Percentiles rank a stretch among this genome's conserved stretches.
These are phyloP conservation scores for Falciphora oryzae DNA, from an alignment of 2,329 filamentous ascomycete species.

Conservation along the genomic window DNA sequence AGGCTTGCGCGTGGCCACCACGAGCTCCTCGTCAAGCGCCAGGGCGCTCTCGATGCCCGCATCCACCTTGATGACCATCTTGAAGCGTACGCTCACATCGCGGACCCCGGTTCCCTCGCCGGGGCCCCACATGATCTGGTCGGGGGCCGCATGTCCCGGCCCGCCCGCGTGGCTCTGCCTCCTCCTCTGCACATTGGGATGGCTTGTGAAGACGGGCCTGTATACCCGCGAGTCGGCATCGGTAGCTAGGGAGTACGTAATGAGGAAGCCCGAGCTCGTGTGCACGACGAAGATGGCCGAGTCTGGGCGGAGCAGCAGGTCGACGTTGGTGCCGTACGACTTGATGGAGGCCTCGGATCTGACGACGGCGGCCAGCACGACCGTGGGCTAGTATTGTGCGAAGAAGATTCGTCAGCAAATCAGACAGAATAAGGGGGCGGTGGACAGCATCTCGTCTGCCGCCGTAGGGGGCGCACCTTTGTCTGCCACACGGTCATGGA, in stretches of 20 bases:
- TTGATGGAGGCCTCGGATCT: slow-evolving; percentile 74
- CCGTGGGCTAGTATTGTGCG: slow-evolving; percentile 61
- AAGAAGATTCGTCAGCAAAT: not conserved
- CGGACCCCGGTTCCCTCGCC: slow-evolving; percentile 78
- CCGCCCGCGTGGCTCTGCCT: slow-evolving; percentile 56
- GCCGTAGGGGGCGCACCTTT: slow-evolving; percentile 52
- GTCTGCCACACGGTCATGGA: slow-evolving; percentile 96
- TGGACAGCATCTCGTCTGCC: not conserved
- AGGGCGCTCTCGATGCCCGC: slow-evolving; percentile 85
- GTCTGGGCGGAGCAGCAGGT: slow-evolving; percentile 83
- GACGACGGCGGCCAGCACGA: slow-evolving; percentile 77
- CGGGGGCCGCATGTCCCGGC: slow-evolving; percentile 47
- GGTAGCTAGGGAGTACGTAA: slow-evolving; percentile 87
- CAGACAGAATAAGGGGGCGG: slow-evolving; percentile 1
- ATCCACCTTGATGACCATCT: slow-evolving; percentile 97
- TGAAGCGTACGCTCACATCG: slow-evolving; percentile 85
- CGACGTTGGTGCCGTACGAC: slow-evolving; percentile 79
- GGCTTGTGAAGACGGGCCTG: slow-evolving; percentile 70
- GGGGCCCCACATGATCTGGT: slow-evolving; percentile 64
- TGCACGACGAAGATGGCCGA: slow-evolving; percentile 88
- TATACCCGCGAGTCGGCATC: slow-evolving; percentile 81
- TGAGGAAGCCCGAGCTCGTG: slow-evolving; percentile 78
- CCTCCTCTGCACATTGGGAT: slow-evolving; percentile 56
- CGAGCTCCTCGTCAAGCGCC: slow-evolving; percentile 84
- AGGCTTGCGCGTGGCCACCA: slow-evolving; percentile 87